Evolutionary conservation across 768 basidiomycete genomes (phyloP).

Genomic region (Kwoniella botswanensis): DNA sequence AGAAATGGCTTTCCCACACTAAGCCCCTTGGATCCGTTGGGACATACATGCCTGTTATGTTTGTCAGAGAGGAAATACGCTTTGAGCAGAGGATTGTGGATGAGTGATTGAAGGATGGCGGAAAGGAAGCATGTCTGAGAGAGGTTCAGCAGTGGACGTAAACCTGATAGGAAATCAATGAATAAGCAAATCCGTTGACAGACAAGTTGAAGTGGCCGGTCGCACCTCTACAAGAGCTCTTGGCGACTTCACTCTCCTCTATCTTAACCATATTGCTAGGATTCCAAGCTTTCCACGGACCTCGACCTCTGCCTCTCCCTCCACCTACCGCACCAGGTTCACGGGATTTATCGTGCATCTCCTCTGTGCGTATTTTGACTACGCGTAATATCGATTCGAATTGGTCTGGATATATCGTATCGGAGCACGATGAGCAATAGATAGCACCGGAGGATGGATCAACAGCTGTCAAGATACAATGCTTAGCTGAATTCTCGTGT

Average conservation of each 20-base stretch:
- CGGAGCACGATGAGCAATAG: constrained; percentile 74
- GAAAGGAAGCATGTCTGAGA: constrained; percentile 95
- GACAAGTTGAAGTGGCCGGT: too few species aligned
- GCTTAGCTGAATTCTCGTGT: neutral
- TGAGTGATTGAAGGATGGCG: constrained; percentile 83
- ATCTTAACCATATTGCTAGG: constrained; percentile 54
- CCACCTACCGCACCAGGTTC: constrained; percentile 29
- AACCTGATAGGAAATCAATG: constrained; percentile 61
- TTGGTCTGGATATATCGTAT: constrained; percentile 70
- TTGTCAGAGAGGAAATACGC: constrained; percentile 89
- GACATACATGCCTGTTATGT: constrained; percentile 67
- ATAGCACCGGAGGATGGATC: constrained; percentile 76
- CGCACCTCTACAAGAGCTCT: constrained; percentile 74
- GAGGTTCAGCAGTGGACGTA: constrained; percentile 83
- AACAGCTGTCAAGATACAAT: constrained; percentile 63
- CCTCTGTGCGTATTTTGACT: constrained; percentile 29
- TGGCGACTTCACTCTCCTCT: constrained; percentile 61
- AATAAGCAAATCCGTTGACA: too few species aligned
- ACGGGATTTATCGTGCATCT: constrained; percentile 37
- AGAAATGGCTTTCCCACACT: constrained; percentile 55
- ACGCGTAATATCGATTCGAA: constrained; percentile 61
- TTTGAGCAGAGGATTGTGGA: constrained; percentile 85
- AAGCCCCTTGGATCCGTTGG: constrained; percentile 34
- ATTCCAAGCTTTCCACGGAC: constrained; percentile 64
- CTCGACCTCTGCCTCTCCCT: constrained; percentile 61